Evolutionary conservation across 257 asterid species (phyloP), one percentile per base, ranked within the genome.

Genomic region (Solanum chiquidenum): DNA sequence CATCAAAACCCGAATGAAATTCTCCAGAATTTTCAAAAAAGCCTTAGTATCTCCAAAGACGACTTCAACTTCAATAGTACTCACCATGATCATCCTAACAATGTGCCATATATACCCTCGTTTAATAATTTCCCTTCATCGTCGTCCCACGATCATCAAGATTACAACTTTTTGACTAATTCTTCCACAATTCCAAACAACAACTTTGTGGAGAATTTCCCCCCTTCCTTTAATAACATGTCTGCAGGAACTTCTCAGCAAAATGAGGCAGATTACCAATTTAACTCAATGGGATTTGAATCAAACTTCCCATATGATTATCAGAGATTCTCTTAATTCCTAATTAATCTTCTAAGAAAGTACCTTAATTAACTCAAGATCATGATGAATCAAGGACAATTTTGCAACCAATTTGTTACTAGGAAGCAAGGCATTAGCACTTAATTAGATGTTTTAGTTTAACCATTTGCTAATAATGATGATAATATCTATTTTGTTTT

Each of bases 1-100:
- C 88, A 85, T 34, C 90, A 83, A 75, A 89, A 73, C 64, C 71
- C 58, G 46, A 84, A 69, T 1, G 89, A 85, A 87, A 87, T 88
- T 34, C 91, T 86, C 79, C 13, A 88, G 83, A 89, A 86, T 40
- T 91, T 90, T 90, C 92, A 91, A 87, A 89, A 94, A 87, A 89
- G 86, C 89, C 95, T 91, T n/a, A 83, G 80, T 76, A 90, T 91
- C 37, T 80, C 89, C 34, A 88, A 87, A 25, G 84, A 90, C 2
- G 71, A 88, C 18, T 88, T 89, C 8, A 88, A 90, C 83, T 83
- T 85, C 75, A 72, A 35, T 37, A 25, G 4, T 64, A 74, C 83
- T 84, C 60, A 76, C 21, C 80, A 72, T 76, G 84, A 25, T 79
- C 90, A 79, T 42, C 89, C n/a, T 42, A 91, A 89, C 33, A 89